Conservation (phyloP, 306 rosid genomes). For the Cicer arietinum region DNA sequence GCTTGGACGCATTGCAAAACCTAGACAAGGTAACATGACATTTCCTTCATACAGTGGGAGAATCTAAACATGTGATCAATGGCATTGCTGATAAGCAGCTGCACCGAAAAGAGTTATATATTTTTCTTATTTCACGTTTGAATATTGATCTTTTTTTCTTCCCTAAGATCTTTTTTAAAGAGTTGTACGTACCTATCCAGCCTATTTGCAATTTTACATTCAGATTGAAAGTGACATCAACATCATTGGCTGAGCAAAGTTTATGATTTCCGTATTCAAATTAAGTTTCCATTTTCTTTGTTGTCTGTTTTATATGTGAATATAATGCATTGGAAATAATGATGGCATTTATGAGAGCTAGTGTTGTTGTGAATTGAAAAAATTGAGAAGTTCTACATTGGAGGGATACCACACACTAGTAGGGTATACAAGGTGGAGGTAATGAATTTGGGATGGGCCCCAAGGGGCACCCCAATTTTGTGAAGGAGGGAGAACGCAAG, state of each 20-base stretch:
- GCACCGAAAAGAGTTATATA: conserved; percentile 3
- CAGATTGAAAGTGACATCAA: conserved; percentile 25
- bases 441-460: no score
- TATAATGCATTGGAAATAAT: no score
- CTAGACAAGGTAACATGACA: conserved; percentile 67
- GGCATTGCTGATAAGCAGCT: conserved; percentile 12
- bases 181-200: neutral
- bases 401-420: no score
- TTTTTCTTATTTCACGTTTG: conserved; percentile 16
- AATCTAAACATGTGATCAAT: conserved; percentile 6
- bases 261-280: conserved; percentile 9
- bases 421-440: no score
- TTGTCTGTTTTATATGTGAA: conserved; percentile 28
- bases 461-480: no score
- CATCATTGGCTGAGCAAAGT: neutral
- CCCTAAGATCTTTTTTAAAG: neutral
- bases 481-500: no score
- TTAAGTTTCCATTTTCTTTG: conserved; percentile 24
- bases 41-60: conserved; percentile 4
- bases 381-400: no score
- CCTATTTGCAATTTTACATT: conserved; percentile 31
- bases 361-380: no score
- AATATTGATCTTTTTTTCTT: neutral
- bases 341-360: no score
- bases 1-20: conserved; percentile 56